Conservation (phyloP, 306 rosid genomes). For the Corylus heterophylla region DNA sequence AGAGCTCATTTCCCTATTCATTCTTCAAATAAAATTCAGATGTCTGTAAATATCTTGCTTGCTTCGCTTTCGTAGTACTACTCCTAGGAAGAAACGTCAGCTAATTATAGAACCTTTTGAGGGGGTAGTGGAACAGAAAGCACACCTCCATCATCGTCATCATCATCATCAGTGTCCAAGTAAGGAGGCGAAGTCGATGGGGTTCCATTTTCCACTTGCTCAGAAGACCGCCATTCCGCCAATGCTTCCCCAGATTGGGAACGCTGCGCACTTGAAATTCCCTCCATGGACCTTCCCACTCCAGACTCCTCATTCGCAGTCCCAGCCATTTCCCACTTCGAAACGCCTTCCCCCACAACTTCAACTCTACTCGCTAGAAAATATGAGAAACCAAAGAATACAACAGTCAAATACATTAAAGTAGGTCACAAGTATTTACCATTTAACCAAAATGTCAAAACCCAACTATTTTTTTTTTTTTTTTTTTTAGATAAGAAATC, state of each 20-base stretch:
- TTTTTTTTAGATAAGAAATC: too few species aligned
- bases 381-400: conserved; percentile 17
- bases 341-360: conserved; percentile 44
- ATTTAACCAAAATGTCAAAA: neutral
- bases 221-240: conserved; percentile 97
- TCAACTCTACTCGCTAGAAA: conserved; percentile 39
- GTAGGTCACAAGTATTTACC: conserved; percentile 4
- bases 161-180: conserved; percentile 94
- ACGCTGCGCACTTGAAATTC: conserved; percentile 70
- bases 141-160: conserved; percentile 79
- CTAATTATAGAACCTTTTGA: neutral
- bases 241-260: conserved; percentile 86
- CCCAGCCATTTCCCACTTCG: conserved; percentile 79
- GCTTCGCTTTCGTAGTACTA: neutral
- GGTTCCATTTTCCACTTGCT: conserved; percentile 97
- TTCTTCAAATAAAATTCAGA: neutral
- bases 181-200: conserved; percentile 93
- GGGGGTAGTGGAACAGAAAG: neutral
- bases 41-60: neutral
- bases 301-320: conserved; percentile 71
- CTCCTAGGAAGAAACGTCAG: neutral
- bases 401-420: conserved; percentile 10
- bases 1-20: neutral
- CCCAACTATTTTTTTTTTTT: too few species aligned
- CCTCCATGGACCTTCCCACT: conserved; percentile 71